phyloP scores from a whole-genome alignment of 164 flowering plant species.

The Tinospora cordifolia region DNA sequence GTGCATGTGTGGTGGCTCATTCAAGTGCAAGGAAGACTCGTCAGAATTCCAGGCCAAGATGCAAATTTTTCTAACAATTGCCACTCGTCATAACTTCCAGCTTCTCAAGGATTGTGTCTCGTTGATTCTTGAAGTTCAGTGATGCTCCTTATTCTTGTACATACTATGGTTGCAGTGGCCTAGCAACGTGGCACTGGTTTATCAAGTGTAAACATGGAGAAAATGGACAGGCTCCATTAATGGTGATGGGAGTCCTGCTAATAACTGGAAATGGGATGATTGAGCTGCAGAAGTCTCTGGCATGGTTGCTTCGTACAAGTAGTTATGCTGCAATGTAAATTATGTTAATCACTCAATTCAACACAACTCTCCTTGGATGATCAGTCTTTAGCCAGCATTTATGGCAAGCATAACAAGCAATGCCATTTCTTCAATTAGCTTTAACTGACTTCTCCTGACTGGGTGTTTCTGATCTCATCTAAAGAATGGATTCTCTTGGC shows the following conservation, averaged over 20 bases:
- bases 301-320: neutral
- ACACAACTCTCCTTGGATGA: neutral
- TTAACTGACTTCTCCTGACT: neutral
- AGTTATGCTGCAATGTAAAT: neutral
- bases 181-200: neutral
- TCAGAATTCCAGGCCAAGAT: constrained; percentile 62
- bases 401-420: neutral
- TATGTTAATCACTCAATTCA: neutral
- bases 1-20: constrained; percentile 79
- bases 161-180: neutral
- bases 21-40: constrained; percentile 64
- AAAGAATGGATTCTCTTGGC: neutral
- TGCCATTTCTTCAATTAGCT: neutral
- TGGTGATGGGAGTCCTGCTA: neutral
- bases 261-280: neutral
- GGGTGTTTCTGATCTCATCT: neutral
- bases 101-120: constrained; percentile 65
- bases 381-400: neutral
- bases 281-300: neutral
- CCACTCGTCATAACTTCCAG: constrained; percentile 56
- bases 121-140: constrained; percentile 63
- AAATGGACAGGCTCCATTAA: neutral
- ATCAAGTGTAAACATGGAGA: neutral
- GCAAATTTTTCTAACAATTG: constrained; percentile 60
- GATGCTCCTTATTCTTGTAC: neutral